Evolutionary conservation across 108 stramenopile genomes (phyloP), one percentile per base, ranked within the genome.

Genomic region (Pseudonitzschia pungens): DNA sequence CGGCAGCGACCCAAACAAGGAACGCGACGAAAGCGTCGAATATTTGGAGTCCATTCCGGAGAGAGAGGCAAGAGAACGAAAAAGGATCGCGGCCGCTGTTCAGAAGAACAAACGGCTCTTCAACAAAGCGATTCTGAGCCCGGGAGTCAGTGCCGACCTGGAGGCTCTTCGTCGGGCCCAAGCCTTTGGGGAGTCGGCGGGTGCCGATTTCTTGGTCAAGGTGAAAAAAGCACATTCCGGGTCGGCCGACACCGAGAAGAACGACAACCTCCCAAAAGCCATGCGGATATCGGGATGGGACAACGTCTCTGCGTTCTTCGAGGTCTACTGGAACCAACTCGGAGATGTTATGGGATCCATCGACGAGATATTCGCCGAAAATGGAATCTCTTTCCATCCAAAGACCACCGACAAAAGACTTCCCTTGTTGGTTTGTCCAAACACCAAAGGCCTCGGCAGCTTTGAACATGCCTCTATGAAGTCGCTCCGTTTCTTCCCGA

Each of bases 131-230:
- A 27, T 68, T 14, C 33, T 77, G 55, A 78, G 71, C 43, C 77
- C 71, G 20, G 58, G 42, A 3, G 77, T 78, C 21, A 71, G 83
- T 15, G 86, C 81, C 12, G 90, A 92, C 44, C 68, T 92, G 33
- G 86, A 86, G 21, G 86, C 88, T 26, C 64, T 92, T 16, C 81
- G 87, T 16, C 72, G 68, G 42, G 87, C 83, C 36, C 75, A 79
- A 60, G 77, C 77, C 18, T 66, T 73, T 53, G 81, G 82, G 32
- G 72, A 78, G 45, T 56, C 68, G 40, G 78, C 77, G 5, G 84
- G 84, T 18, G 84, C 84, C 45, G 84, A 85, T 72, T 77, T 85
- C 24, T 72, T 72, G 18, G 72, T 85, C n/a, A 72, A 83, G 69
- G 31, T 74, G 3, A 60, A 51, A 62, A 73, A 52, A 28, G 29